phyloP scores from a whole-genome alignment of 2,329 filamentous ascomycete genomes.

The Alternaria incomplexa region DNA sequence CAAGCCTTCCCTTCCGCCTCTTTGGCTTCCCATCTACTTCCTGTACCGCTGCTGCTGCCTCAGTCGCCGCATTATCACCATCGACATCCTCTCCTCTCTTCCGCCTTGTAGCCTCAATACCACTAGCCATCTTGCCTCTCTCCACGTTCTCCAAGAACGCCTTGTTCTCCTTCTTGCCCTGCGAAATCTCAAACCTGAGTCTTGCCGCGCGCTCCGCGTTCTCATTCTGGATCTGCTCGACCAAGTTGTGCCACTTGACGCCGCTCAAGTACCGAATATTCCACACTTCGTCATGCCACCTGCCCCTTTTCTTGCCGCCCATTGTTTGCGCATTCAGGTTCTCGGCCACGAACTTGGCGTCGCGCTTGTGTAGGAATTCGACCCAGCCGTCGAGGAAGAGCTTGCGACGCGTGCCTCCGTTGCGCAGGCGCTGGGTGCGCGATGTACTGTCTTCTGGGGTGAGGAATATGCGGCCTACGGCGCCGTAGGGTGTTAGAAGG shows the following conservation, averaged over 20 bases:
- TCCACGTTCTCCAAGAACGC: conserved; percentile 81
- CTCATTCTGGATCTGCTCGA: conserved; percentile 80
- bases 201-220: conserved; percentile 79
- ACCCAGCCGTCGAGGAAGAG: conserved; percentile 87
- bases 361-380: conserved; percentile 76
- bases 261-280: conserved; percentile 80
- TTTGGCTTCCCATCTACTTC: conserved; percentile 43
- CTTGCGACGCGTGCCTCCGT: conserved; percentile 82
- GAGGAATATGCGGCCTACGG: conserved; percentile 78
- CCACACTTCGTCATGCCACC: conserved; percentile 88
- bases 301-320: conserved; percentile 81
- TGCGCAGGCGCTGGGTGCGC: conserved; percentile 70
- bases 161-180: conserved; percentile 79
- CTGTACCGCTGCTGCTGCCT: conserved; percentile 21
- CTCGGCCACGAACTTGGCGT: conserved; percentile 78
- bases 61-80: conserved; percentile 19
- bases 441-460: conserved; percentile 74
- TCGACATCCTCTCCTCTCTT: conserved; percentile 53
- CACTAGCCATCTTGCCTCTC: conserved; percentile 74
- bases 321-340: conserved; percentile 78
- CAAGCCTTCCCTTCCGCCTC: conserved; percentile 47
- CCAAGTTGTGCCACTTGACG: conserved; percentile 78
- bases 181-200: conserved; percentile 78
- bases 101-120: conserved; percentile 64
- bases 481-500: conserved; percentile 76